phyloP scores from a whole-genome alignment of 805 yeast genomes.

The Kluyveromyces dobzhanskii region DNA sequence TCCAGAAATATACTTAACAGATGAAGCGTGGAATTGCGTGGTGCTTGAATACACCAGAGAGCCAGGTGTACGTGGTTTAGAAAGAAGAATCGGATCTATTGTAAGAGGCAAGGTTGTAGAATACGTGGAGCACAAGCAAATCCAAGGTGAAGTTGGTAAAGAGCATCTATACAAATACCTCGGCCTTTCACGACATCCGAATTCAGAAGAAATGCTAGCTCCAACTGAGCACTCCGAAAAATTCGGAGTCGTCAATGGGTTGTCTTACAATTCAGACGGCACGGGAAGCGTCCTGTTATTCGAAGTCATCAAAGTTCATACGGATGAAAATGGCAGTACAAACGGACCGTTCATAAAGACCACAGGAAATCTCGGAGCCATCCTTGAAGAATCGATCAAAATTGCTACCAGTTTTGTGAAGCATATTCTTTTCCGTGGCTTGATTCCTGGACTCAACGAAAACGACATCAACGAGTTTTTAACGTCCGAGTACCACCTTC shows the following conservation, averaged over 20 bases:
- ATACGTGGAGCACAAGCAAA: slow-evolving; percentile 25
- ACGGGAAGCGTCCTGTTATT: slow-evolving; percentile 74
- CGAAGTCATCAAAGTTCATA: slow-evolving; percentile 64
- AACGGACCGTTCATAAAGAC: slow-evolving; percentile 40
- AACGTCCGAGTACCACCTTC: slow-evolving; percentile 55
- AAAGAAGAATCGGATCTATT: slow-evolving; percentile 62
- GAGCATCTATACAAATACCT: slow-evolving; percentile 59
- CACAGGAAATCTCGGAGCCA: slow-evolving; percentile 80
- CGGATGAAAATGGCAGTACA: slow-evolving; percentile 27
- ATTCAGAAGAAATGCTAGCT: slow-evolving; percentile 35
- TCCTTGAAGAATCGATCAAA: slow-evolving; percentile 70
- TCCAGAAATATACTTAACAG: slow-evolving; percentile 36
- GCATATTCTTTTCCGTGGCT: slow-evolving; percentile 36
- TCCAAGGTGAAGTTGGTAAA: slow-evolving; percentile 35
- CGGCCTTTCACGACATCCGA: slow-evolving; percentile 51
- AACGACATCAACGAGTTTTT: slow-evolving; percentile 38
- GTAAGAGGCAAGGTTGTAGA: slow-evolving; percentile 82
- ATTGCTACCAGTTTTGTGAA: slow-evolving; percentile 70
- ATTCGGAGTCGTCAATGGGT: slow-evolving; percentile 76
- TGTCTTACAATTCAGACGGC: slow-evolving; percentile 82
- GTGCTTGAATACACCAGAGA: slow-evolving; percentile 72
- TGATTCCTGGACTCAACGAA: slow-evolving; percentile 26
- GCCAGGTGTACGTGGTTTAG: slow-evolving; percentile 78
- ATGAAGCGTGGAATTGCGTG: slow-evolving; percentile 49
- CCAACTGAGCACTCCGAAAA: slow-evolving; percentile 41